Evolutionary conservation across 2,329 filamentous ascomycete species (phyloP).

Genomic region (Sclerotinia sclerotiorum): DNA sequence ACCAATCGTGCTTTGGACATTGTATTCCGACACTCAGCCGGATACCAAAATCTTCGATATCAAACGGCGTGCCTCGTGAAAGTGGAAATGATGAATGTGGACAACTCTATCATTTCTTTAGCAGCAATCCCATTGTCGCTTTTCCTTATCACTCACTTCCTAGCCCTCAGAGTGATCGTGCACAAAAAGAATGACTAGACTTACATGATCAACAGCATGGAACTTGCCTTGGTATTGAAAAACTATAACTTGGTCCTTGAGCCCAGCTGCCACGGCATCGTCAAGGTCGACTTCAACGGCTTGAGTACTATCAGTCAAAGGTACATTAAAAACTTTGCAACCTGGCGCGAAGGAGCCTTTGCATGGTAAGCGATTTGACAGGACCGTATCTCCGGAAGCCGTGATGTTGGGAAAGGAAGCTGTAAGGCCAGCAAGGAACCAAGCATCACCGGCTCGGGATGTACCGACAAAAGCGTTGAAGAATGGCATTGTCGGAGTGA

Average conservation of each 20-base stretch:
- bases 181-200: constrained; percentile 35
- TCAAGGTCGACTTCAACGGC: constrained; percentile 41
- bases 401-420: constrained; percentile 26
- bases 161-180: neutral
- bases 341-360: constrained; percentile 46
- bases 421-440: constrained; percentile 22
- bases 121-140: neutral
- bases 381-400: constrained; percentile 12
- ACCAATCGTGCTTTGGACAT: constrained; percentile 71
- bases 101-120: constrained; percentile 51
- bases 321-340: constrained; percentile 60
- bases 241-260: constrained; percentile 61
- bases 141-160: neutral
- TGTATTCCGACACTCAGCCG: constrained; percentile 60
- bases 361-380: constrained; percentile 39
- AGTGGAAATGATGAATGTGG: constrained; percentile 68
- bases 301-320: constrained; percentile 43
- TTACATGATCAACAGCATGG: constrained; percentile 68
- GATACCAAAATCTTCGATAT: constrained; percentile 72
- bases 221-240: constrained; percentile 62
- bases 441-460: constrained; percentile 26
- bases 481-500: neutral
- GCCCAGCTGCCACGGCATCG: constrained; percentile 42
- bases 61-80: constrained; percentile 61
- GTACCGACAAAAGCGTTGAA: constrained; percentile 25